Evolutionary conservation across 2,329 filamentous ascomycete species (phyloP), one percentile per base, ranked within the genome.

Genomic region (Aureobasidium musti): DNA sequence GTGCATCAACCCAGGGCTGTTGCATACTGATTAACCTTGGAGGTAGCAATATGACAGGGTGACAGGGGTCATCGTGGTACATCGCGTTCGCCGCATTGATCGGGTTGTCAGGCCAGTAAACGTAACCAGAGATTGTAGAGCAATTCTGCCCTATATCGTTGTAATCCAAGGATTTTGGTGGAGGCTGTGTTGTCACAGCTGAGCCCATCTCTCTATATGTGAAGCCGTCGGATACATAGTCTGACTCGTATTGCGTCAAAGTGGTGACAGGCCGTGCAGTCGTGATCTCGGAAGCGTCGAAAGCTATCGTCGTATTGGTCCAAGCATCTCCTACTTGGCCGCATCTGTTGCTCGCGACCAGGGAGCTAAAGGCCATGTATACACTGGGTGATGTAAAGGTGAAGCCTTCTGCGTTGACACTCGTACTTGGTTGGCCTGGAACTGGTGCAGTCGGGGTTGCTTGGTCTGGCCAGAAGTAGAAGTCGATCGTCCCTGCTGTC

Each of bases 311-410:
- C 6, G 63, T 68, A 33, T 37, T 65, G 17, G 60, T 63, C 67
- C 65, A 68, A 23, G 23, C 26, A 11, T 60, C 59, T 47, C 67
- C 67, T 50, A 68, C 65, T 35, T 49, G 59, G 6, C 67, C 67
- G 41, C 67, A 68, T 41, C 6, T 39, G 37, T 68, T 63, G 19
- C 43, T 64, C 30, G 67, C 67, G 14, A 28, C 53, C 11, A 68
- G 33, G 1, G 65, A 64, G 28, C 52, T 67, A 19, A 68, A 68
- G 10, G 63, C 65, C 54, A 68, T 60, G 33, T 68, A 68, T 17
- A 68, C 67, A 30, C 67, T 68, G 13, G 67, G 67, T 7, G 67
- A 68, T 5, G 67, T 68, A 37, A 68, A 67, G 21, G 60, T 68
- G 49, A 65, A 68, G 28, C 67, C 67, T 23, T 65, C 33, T 6